Conservation (phyloP, 2,329 filamentous ascomycete genomes). For the Aaosphaeria pasadenensis region DNA sequence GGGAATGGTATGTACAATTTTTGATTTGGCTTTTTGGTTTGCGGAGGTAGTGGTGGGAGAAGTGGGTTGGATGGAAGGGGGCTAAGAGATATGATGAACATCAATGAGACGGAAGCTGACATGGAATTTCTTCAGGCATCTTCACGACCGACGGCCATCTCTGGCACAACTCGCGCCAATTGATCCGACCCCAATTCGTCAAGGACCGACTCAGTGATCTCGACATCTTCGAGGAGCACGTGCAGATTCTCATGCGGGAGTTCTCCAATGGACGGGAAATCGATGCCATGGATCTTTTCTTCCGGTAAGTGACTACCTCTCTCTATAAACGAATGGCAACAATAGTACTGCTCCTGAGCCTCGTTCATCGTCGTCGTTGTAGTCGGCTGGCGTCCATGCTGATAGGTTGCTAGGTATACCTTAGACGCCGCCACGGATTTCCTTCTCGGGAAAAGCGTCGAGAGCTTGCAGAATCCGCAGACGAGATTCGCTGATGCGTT, state of each 20-base stretch:
- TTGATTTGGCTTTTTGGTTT: background rate
- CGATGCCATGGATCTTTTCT: conserved; percentile 75
- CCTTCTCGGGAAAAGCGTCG: conserved; percentile 73
- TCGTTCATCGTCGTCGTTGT: background rate
- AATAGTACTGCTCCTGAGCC: too few species aligned
- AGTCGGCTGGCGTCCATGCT: background rate
- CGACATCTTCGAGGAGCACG: conserved; percentile 75
- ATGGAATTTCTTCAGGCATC: conserved; percentile 38
- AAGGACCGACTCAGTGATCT: conserved; percentile 81
- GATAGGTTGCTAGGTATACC: conserved; percentile 51
- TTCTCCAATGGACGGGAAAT: conserved; percentile 56
- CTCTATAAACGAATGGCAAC: too few species aligned
- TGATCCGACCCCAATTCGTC: conserved; percentile 84
- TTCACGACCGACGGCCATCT: conserved; percentile 71
- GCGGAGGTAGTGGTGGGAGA: background rate
- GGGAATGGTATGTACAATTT: conserved; percentile 67
- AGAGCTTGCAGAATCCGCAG: conserved; percentile 54
- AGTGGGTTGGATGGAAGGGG: background rate
- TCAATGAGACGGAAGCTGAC: background rate
- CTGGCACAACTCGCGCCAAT: conserved; percentile 78
- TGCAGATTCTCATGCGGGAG: conserved; percentile 68
- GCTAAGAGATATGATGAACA: background rate
- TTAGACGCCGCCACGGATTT: conserved; percentile 87
- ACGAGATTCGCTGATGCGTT: conserved; percentile 79
- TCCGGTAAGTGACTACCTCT: conserved; percentile 45